phyloP scores from a whole-genome alignment of 2,329 filamentous ascomycete genomes.

The Fusarium proliferatum region DNA sequence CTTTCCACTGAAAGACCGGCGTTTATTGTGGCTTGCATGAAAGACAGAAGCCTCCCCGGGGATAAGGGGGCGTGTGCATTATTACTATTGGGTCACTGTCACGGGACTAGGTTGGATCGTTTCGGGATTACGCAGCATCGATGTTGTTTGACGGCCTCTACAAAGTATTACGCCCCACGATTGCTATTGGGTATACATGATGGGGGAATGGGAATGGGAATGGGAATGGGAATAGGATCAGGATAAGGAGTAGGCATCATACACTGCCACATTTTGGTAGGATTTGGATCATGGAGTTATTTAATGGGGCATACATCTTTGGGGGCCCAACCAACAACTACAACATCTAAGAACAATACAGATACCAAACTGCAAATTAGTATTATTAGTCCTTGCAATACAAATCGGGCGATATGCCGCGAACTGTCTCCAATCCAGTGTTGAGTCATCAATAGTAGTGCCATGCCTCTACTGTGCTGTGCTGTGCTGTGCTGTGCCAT shows the following conservation, averaged over 20 bases:
- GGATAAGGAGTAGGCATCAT: conserved; percentile 6
- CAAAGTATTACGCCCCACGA: conserved; percentile 27
- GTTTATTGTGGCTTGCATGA: conserved; percentile 33
- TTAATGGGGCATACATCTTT: conserved; percentile 16
- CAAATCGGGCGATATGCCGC: conserved; percentile 11
- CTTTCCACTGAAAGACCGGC: conserved; percentile 11
- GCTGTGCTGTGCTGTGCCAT: neutral
- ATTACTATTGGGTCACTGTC: conserved; percentile 22
- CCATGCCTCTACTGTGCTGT: neutral
- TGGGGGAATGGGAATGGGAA: conserved; percentile 9
- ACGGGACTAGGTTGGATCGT: conserved; percentile 12
- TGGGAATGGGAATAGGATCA: no score
- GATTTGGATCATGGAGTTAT: conserved; percentile 34
- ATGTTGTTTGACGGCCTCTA: conserved; percentile 33
- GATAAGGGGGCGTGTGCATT: conserved; percentile 35
- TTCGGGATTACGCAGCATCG: conserved; percentile 19
- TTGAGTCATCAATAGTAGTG: neutral
- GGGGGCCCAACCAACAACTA: conserved; percentile 4
- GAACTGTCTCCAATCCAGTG: neutral
- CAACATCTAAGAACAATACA: conserved; percentile 12
- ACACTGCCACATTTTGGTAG: conserved; percentile 39
- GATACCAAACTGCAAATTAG: conserved; percentile 16
- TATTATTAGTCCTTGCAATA: neutral
- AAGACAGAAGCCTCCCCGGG: conserved; percentile 13
- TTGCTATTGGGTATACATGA: conserved; percentile 25